Base-by-base conservation (phyloP, 1,139 yeast species). In the Diutina pseudorugosa region DNA sequence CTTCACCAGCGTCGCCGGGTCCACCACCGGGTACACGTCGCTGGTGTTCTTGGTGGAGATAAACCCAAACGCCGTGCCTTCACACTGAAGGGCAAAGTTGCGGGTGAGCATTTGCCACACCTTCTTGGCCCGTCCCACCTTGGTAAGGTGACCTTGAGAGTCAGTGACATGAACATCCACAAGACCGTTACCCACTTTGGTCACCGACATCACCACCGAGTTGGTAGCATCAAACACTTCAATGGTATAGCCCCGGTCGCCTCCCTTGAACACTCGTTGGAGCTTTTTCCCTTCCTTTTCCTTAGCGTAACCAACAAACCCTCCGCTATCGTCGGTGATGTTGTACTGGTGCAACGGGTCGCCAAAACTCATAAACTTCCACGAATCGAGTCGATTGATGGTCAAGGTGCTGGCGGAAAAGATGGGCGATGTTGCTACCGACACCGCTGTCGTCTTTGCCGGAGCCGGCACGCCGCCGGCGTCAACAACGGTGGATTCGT, bases 311-410 rank as follows among this genome's bases (percentile, higher is more conserved):
- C 49, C 49, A 11, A 45, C 49, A 8, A 45, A 19, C 16, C 27
- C 23, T 8, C 40, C 49, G 5, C n/a, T 11, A 4, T 30, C 36
- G n/a, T 45, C 23, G 14, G 21, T 27, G 18, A 45, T 16, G n/a
- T 45, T 33, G n/a, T 45, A 45, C 12, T 27, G 40, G 40, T 45
- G 49, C 40, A 45, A 25, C 9, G 49, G 40, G n/a, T 45, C 49
- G 16, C 49, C 49, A 12, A 45, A 8, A n/a, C 40, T 27, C 49
- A 45, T 45, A 23, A 45, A 27, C 30, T 45, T 45, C 49, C 49
- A 45, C 8, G 21, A 8, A 18, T 45, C 41, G 9, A 45, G 16
- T 7, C 49, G 49, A 20, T 45, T 27, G 19, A 45, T 19, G 23
- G 21, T 33, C 14, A 45, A 27, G 8, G 19, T 11, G 47, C 11